Base-by-base conservation (phyloP, 495 filamentous ascomycete species). In the Lasiosphaeria ovina region DNA sequence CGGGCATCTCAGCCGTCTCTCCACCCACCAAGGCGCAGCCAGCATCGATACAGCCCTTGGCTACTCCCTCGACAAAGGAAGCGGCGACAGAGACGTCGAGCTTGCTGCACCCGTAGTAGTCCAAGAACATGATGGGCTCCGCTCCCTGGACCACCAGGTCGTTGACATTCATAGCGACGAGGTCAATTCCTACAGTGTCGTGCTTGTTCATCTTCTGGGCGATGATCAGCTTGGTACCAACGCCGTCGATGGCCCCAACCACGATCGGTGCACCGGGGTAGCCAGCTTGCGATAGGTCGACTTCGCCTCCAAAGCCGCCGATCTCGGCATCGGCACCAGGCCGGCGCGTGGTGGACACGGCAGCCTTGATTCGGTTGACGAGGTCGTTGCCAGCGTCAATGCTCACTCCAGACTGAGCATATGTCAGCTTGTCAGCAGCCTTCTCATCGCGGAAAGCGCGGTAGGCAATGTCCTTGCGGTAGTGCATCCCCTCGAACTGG, bases 111-210 rank as follows among this genome's bases (percentile, higher is more conserved):
- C 90, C 92, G 80, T 92, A 97, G 81, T 91, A 96, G 79, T 98
- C 94, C 53, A 97, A 85, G 83, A 98, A 97, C 78, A 91, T 91
- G 68, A 97, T 80, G 9, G 94, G 90, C 70, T 93, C 88, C 1
- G 94, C 94, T 54, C 94, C 94, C 74, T 97, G 92, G 12, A 97
- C 94, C 49, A 98, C 87, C 0, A 98, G 82, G 74, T 98, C 94
- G 74, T 98, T 98, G 69, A 97, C 94, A 72, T 95, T 96, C 95
- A 98, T 98, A 62, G 94, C 94, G 3, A 98, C 95, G 11, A 98
- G 83, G 72, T 98, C 94, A 66, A 98, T 91, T 62, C 91, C 93
- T 11, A 98, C 92, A 5, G 91, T 96, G 74, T 90, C 86, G 76
- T 97, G 93, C 76, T 96, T 90, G 55, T 85, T 81, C 67, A 93